Base-by-base conservation (phyloP, 75 land plant genomes). In the Pseudotsuga menziesii region DNA sequence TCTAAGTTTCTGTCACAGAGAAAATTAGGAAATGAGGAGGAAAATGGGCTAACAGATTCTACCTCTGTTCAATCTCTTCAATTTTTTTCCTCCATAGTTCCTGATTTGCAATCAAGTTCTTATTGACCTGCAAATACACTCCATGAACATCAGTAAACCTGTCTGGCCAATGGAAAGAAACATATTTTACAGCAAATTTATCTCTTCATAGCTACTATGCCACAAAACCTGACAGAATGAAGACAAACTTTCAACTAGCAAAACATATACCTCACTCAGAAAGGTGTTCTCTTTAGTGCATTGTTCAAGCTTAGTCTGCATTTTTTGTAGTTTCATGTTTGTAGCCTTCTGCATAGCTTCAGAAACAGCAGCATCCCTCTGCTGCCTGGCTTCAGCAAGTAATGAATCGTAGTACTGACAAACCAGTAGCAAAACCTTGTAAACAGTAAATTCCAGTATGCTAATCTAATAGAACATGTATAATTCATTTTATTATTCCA, bases 51-150 rank as follows among this genome's bases (percentile, higher is more conserved):
- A 6, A 70, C 57, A 58, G 77, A 39, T 73, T 64, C 5, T 80
- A 96, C 99, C 96, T 89, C 66, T 89, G 80, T 84, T 95, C 99
- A 58, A 83, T 72, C 77, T 94, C 86, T 67, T 57, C 35, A 56
- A 89, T 63, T 78, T 86, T 91, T 77, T 77, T 75, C 80, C 85
- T 85, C 91, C 93, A 97, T 44, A 87, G 76, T 67, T 88, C 89
- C 80, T 91, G 94, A 77, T 97, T 97, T 57, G 87, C 89, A 78
- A 82, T 58, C 59, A 97, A 88, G 69, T 83, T 95, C 60, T 92
- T 90, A 81, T 94, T 94, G 63, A 94, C 80, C 97, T 94, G 69
- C 84, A 77, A 6, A 29, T 20, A 81, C 60, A 80, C 19, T 73
- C 35, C 17, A 44, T 57, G 16, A 79, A 58, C 27, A 56, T 14